phyloP scores from a whole-genome alignment of 2,329 filamentous ascomycete species.

The Myotisia sp. region DNA sequence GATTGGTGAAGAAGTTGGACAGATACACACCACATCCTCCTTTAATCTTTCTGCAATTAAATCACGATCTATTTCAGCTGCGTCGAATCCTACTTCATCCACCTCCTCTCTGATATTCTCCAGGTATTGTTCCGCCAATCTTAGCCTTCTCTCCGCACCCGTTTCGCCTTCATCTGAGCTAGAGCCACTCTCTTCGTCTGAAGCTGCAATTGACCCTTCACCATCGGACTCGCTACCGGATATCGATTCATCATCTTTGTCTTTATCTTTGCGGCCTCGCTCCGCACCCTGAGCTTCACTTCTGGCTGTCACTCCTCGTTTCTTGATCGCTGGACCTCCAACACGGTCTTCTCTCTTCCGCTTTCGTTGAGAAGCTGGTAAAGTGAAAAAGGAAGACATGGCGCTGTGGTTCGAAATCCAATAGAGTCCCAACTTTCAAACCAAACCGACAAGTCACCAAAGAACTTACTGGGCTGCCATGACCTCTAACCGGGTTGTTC shows the following conservation, averaged over 20 bases:
- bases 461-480: too few relatives aligned
- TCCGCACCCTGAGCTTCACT: slow-evolving; percentile 23
- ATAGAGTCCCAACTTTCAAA: too few relatives aligned
- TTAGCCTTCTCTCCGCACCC: slow-evolving; percentile 69
- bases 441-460: too few relatives aligned
- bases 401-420: neutral
- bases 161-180: slow-evolving; percentile 65
- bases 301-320: slow-evolving; percentile 29
- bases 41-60: slow-evolving; percentile 79
- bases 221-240: slow-evolving; percentile 68
- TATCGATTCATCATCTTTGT: slow-evolving; percentile 65
- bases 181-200: slow-evolving; percentile 35
- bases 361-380: slow-evolving; percentile 77
- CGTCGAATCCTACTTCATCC: slow-evolving; percentile 78
- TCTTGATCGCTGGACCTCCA: slow-evolving; percentile 31
- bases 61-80: slow-evolving; percentile 82
- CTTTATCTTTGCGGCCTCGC: slow-evolving; percentile 20
- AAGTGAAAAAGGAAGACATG: slow-evolving; percentile 95
- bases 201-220: slow-evolving; percentile 38
- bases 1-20: too few relatives aligned
- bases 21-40: slow-evolving; percentile 57
- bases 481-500: too few relatives aligned
- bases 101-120: slow-evolving; percentile 76
- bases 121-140: slow-evolving; percentile 82
- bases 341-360: slow-evolving; percentile 54